These are phyloP conservation scores for Zygotorulaspora sp. DNA, from an alignment of 805 yeast genomes.

Conservation along the genomic window DNA sequence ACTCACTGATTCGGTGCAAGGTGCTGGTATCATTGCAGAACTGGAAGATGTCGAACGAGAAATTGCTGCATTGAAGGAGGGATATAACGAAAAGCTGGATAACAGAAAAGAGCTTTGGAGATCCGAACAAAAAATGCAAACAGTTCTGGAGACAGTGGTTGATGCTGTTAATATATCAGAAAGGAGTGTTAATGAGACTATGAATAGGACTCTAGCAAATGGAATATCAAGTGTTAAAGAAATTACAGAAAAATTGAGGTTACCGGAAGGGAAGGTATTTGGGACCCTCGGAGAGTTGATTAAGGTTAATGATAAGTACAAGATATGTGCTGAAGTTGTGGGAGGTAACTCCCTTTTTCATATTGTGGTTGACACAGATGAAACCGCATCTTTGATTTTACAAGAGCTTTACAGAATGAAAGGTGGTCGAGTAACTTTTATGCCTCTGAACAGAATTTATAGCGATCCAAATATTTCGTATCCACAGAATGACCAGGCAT, in stretches of 20 bases:
- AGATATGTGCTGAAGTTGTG: slow-evolving; percentile 79
- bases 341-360: slow-evolving; percentile 86
- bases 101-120: slow-evolving; percentile 74
- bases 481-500: slow-evolving; percentile 51
- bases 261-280: slow-evolving; percentile 54
- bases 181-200: slow-evolving; percentile 60
- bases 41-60: slow-evolving; percentile 32
- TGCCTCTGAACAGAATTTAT: slow-evolving; percentile 74
- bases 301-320: slow-evolving; percentile 73
- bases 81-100: slow-evolving; percentile 50
- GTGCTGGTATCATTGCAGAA: slow-evolving; percentile 34
- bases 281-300: slow-evolving; percentile 87
- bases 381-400: slow-evolving; percentile 75
- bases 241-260: slow-evolving; percentile 55
- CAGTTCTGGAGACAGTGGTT: slow-evolving; percentile 50
- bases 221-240: slow-evolving; percentile 68
- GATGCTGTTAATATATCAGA: slow-evolving; percentile 56
- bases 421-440: slow-evolving; percentile 83
- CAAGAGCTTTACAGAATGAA: slow-evolving; percentile 64
- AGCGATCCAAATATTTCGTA: slow-evolving; percentile 40
- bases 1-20: slow-evolving; percentile 38
- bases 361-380: slow-evolving; percentile 83
- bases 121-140: slow-evolving; percentile 60
- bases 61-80: slow-evolving; percentile 35
- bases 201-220: slow-evolving; percentile 63